phyloP scores from a whole-genome alignment of 2,329 filamentous ascomycete species.

The Tolypocladium amazonense region DNA sequence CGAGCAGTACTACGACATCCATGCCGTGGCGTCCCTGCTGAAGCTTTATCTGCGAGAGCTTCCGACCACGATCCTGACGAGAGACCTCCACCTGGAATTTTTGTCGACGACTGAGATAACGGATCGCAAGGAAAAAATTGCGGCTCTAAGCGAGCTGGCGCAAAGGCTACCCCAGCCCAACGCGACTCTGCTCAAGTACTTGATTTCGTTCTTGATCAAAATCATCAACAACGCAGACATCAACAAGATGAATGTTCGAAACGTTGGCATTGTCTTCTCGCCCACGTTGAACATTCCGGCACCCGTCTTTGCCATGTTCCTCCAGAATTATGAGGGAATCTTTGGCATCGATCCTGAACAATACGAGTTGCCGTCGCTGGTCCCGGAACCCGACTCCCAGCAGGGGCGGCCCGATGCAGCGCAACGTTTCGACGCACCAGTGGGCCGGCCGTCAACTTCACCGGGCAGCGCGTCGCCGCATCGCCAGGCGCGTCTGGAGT shows the following conservation, averaged over 20 bases:
- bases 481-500: conserved; percentile 29
- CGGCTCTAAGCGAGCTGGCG: conserved; percentile 65
- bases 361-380: conserved; percentile 43
- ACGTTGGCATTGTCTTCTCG: conserved; percentile 96
- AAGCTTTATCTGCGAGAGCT: conserved; percentile 92
- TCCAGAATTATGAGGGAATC: conserved; percentile 81
- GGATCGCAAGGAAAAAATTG: conserved; percentile 65
- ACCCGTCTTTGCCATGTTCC: conserved; percentile 84
- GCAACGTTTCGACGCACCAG: conserved; percentile 22
- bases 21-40: conserved; percentile 86
- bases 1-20: conserved; percentile 84
- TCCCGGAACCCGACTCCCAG: conserved; percentile 25
- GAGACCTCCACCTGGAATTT: conserved; percentile 85
- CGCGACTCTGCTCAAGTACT: conserved; percentile 67
- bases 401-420: conserved; percentile 17
- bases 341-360: conserved; percentile 64
- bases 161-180: conserved; percentile 73
- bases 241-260: conserved; percentile 98
- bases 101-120: conserved; percentile 71
- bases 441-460: conserved; percentile 39
- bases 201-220: conserved; percentile 80
- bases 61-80: conserved; percentile 80
- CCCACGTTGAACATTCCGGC: conserved; percentile 94
- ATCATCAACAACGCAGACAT: conserved; percentile 82
- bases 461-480: conserved; percentile 40